phyloP scores from a whole-genome alignment of 345 rosid genomes.

The Cochlearia excelsa region DNA sequence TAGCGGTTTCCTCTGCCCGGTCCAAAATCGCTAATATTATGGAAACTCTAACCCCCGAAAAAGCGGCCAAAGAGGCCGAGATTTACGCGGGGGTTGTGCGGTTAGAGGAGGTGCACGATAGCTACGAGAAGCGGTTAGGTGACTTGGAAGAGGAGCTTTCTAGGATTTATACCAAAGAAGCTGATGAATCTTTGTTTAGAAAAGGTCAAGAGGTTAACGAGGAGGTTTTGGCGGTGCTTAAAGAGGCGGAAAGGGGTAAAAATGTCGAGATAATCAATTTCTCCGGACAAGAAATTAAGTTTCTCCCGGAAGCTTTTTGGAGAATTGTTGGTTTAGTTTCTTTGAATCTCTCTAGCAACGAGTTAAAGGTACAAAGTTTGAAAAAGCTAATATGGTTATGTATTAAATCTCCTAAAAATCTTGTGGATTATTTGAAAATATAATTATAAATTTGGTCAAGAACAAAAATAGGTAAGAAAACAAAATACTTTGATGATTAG shows the following conservation, averaged over 20 bases:
- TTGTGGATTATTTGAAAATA: not conserved
- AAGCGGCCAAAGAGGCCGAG: constrained; percentile 51
- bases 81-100: constrained; percentile 52
- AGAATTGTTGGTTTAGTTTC: constrained; percentile 57
- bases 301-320: constrained; percentile 76
- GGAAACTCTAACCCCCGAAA: constrained; percentile 42
- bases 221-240: constrained; percentile 54
- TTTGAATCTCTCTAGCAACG: constrained; percentile 70
- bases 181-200: constrained; percentile 37
- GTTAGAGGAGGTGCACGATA: constrained; percentile 63
- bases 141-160: constrained; percentile 65
- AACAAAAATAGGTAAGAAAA: not conserved
- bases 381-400: not conserved
- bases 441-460: not conserved
- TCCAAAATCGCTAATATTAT: constrained; percentile 50
- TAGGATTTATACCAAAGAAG: constrained; percentile 44
- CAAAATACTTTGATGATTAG: not conserved
- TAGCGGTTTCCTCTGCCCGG: constrained; percentile 57
- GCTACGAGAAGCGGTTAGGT: constrained; percentile 55
- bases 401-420: not conserved
- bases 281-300: constrained; percentile 53
- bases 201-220: constrained; percentile 39
- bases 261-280: constrained; percentile 55
- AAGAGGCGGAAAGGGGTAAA: constrained; percentile 41
- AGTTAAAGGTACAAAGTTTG: constrained; percentile 49